Evolutionary conservation across 2,329 filamentous ascomycete species (phyloP), one percentile per base, ranked within the genome.

Genomic region (Fusarium irregulare): DNA sequence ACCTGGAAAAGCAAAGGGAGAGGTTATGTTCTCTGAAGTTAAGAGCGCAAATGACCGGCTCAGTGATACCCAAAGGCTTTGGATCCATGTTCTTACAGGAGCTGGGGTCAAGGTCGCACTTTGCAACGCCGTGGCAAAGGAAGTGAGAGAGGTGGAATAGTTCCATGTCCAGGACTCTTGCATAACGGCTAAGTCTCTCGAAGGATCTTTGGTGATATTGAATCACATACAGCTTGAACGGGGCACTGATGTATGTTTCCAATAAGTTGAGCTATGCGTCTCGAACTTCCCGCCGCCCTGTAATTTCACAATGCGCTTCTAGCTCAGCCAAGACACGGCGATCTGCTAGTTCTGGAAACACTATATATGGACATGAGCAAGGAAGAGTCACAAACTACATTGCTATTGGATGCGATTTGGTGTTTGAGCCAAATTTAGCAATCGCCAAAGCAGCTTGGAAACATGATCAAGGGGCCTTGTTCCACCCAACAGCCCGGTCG

Each of bases 51-150:
- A 97, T 80, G 96, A 99, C 84, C 89, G 94, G 41, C 83, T 99
- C 76, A 98, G 95, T 80, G 96, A 99, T 83, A 97, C 94, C 20
- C 96, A 99, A 82, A 85, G 96, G 73, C 86, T 99, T 72, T 99
- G 96, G 96, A 97, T 98, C 75, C 93, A 98, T 83, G 93, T 98
- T 10, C 85, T 99, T 56, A 91, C 90, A 10, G 91, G 91, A 2
- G 94, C 94, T 2, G 95, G 96, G 4, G 87, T 98, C 41, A 88
- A 86, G 72, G 95, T 98, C 28, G 94, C 97, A 74, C 83, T 98
- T 70, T 97, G 88, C 76, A 88, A 89, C 77, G 88, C 88, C 14
- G 80, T 87, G 40, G 87, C 87, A 41, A 85, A 79, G 68, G 84
- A 88, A 74, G 82, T 87, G 28, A 80, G 80, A 63, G 78, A 82